Percentiles rank a stretch among this genome's conserved stretches.
Conservation (phyloP, 352 stramenopile species). For the Pythium myriotylum region DNA sequence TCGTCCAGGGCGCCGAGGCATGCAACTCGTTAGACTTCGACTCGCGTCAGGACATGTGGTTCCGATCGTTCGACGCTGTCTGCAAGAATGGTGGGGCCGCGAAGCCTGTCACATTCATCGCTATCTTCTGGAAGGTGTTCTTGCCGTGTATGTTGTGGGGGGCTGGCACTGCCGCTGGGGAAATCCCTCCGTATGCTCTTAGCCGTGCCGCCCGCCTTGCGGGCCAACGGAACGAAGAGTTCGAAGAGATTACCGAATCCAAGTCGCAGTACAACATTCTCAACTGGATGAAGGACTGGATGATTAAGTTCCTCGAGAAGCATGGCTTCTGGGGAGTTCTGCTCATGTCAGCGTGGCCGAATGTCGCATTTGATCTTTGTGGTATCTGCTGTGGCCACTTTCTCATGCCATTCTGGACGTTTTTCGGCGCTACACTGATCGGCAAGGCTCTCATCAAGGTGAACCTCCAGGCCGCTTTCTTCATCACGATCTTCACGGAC, state of each 20-base stretch:
- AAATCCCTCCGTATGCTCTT: conserved; percentile 95
- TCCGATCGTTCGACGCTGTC: conserved; percentile 78
- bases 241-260: conserved; percentile 85
- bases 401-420: conserved; percentile 95
- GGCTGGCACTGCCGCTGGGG: conserved; percentile 91
- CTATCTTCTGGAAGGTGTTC: conserved; percentile 92
- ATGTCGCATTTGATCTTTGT: conserved; percentile 94
- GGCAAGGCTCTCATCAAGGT: conserved; percentile 94
- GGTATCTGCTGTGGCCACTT: conserved; percentile 95
- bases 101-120: conserved; percentile 72
- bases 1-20: conserved; percentile 87
- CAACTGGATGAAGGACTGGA: conserved; percentile 93
- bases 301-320: conserved; percentile 91
- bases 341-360: conserved; percentile 94
- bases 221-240: conserved; percentile 88
- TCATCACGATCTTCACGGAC: conserved; percentile 92
- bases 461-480: conserved; percentile 89
- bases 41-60: conserved; percentile 90
- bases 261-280: conserved; percentile 88
- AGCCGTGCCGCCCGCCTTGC: conserved; percentile 84
- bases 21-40: conserved; percentile 90
- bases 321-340: conserved; percentile 94
- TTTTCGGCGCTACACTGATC: conserved; percentile 94
- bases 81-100: conserved; percentile 48
- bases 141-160: conserved; percentile 91